These are phyloP conservation scores for Moelleriella libera DNA, from an alignment of 2,329 filamentous ascomycete species.

Conservation along the genomic window DNA sequence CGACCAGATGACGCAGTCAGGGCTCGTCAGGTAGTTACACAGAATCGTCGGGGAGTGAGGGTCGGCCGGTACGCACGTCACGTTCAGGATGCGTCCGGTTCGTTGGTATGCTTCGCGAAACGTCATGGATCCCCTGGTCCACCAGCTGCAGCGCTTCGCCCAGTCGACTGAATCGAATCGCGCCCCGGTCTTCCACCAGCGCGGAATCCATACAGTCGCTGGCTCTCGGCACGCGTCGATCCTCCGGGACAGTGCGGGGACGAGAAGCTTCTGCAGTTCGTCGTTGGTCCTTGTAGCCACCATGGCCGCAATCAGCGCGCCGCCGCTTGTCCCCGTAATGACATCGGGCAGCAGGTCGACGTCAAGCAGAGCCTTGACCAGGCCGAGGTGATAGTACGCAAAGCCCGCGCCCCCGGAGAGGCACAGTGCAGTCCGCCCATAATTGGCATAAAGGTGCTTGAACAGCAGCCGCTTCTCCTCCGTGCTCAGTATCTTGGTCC, in stretches of 20 bases:
- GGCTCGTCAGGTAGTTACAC: slow-evolving; percentile 87
- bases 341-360: slow-evolving; percentile 78
- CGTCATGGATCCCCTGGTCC: slow-evolving; percentile 78
- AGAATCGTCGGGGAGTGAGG: slow-evolving; percentile 86
- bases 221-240: slow-evolving; percentile 79
- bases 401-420: slow-evolving; percentile 88
- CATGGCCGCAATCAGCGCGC: slow-evolving; percentile 76
- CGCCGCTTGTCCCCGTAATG: slow-evolving; percentile 91
- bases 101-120: slow-evolving; percentile 91
- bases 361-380: slow-evolving; percentile 79
- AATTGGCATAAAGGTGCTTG: slow-evolving; percentile 81
- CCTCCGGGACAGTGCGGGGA: slow-evolving; percentile 71
- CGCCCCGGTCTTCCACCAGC: slow-evolving; percentile 88
- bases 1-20: slow-evolving; percentile 97
- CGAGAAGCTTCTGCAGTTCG: slow-evolving; percentile 70
- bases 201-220: slow-evolving; percentile 58
- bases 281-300: slow-evolving; percentile 84
- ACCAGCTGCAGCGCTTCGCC: slow-evolving; percentile 79
- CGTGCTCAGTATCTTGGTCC: slow-evolving; percentile 49
- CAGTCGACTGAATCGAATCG: slow-evolving; percentile 90
- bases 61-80: slow-evolving; percentile 89
- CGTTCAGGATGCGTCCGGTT: slow-evolving; percentile 88
- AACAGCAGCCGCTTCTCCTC: slow-evolving; percentile 72
- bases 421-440: slow-evolving; percentile 82
- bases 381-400: slow-evolving; percentile 92